Evolutionary conservation across 306 rosid genomes (phyloP).

Genomic region (Quercus aquifolioides): DNA sequence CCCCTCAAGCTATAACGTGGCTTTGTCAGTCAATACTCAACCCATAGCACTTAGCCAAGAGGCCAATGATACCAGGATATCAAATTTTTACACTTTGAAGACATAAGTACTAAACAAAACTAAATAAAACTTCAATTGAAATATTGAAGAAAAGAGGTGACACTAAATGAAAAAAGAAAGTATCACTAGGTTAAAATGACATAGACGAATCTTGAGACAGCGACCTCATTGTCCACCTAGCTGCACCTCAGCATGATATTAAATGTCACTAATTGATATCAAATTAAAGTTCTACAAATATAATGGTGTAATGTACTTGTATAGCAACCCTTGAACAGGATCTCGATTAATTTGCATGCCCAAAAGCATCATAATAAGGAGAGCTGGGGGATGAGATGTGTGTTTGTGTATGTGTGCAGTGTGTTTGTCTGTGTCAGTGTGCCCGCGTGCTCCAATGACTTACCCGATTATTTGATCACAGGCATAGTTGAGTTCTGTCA

Average conservation of each 20-base stretch:
- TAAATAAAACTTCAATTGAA: neutral
- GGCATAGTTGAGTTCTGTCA: conserved; percentile 48
- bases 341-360: neutral
- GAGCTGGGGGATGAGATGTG: neutral
- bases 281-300: neutral
- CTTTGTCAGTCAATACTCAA: no score
- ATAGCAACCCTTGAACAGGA: neutral
- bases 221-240: neutral
- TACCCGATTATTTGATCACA: conserved; percentile 64
- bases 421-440: neutral
- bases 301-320: neutral
- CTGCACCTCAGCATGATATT: neutral
- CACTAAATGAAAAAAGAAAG: neutral
- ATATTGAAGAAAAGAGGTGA: neutral
- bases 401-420: no score
- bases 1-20: no score
- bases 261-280: neutral
- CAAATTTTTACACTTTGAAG: neutral
- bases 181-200: neutral
- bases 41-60: no score
- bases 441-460: conserved; percentile 13
- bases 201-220: neutral
- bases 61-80: no score
- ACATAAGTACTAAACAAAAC: no score
- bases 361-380: neutral